Evolutionary conservation across 2,329 filamentous ascomycete species (phyloP).

Genomic region (Dactylellina drechsleri): DNA sequence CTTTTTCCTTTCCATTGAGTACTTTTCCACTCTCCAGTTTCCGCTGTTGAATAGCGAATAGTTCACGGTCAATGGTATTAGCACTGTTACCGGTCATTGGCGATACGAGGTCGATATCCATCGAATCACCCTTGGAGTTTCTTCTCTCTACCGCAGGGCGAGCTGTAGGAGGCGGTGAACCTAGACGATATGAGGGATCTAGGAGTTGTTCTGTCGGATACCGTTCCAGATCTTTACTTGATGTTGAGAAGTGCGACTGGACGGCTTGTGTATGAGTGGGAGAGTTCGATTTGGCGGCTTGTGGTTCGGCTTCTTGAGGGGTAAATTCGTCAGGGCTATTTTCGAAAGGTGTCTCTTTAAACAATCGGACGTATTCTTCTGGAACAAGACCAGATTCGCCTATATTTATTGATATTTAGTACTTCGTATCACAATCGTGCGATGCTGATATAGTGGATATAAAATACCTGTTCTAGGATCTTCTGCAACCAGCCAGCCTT

Average conservation of each 20-base stretch:
- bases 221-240: constrained; percentile 65
- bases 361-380: constrained; percentile 91
- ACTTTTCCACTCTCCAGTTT: constrained; percentile 51
- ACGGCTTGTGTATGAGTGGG: constrained; percentile 64
- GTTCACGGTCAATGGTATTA: constrained; percentile 41
- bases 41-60: constrained; percentile 52
- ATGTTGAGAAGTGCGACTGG: constrained; percentile 66
- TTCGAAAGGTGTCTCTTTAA: constrained; percentile 73
- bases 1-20: constrained; percentile 51
- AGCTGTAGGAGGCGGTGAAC: constrained; percentile 39
- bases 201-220: constrained; percentile 60
- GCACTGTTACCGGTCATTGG: constrained; percentile 10
- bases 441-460: not conserved
- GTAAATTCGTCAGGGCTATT: constrained; percentile 42
- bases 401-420: constrained; percentile 23
- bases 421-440: not conserved
- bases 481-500: constrained; percentile 96
- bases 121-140: constrained; percentile 45
- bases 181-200: constrained; percentile 48
- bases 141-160: constrained; percentile 32
- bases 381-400: constrained; percentile 90
- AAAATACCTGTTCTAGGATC: constrained; percentile 80
- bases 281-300: constrained; percentile 46
- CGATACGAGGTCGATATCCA: constrained; percentile 44
- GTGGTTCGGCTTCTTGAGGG: constrained; percentile 56